Base-by-base conservation (phyloP, 1,284 basidiomycete species). In the Hypsizygus ulmarius region DNA sequence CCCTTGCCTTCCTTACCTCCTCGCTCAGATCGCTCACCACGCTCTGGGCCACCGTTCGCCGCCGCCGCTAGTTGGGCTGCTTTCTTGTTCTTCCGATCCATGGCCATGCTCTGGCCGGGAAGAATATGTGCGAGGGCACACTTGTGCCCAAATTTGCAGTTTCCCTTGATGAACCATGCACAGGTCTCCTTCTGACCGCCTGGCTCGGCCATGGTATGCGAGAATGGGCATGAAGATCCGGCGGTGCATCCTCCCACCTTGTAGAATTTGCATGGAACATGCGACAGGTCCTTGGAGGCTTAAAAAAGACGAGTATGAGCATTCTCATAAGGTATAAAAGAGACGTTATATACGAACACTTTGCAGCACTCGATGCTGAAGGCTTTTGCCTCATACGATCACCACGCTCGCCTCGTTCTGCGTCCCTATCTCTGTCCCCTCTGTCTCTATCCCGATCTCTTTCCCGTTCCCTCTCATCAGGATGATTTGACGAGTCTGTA, bases 231-330 rank as follows among this genome's bases (percentile, higher is more conserved):
- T 18, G 90, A 88, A n/a, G 89, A 77, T 37, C 95, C 95, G 18
- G 95, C 95, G 9, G 94, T 96, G 71, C 95, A 95, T 19, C 84
- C 87, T 29, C 92, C 90, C 52, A 91, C 89, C 66, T 89, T 93
- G 84, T 88, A 97, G 80, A 99, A 98, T 72, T 97, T 93, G 78
- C 96, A 99, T 2, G 95, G 95, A 19, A 99, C 96, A 75, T 97
- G 95, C 9, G 90, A 92, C 46, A 98, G 79, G 64, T 94, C 92
- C 66, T 94, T 92, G 43, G 84, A 87, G 84, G 68, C 33, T 50
- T 29, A 45, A 35, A 45, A 38, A 44, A 16, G 25, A 39, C 7
- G 29, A 35, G 7, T 40, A 1, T 32, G 15, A 36, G 40, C 15
- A 14, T 21, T 33, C 29, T 33, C 41, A 39, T 21, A 38, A 36